These are phyloP conservation scores for Emydomyces testavorans DNA, from an alignment of 2,329 filamentous ascomycete species.

Conservation along the genomic window DNA sequence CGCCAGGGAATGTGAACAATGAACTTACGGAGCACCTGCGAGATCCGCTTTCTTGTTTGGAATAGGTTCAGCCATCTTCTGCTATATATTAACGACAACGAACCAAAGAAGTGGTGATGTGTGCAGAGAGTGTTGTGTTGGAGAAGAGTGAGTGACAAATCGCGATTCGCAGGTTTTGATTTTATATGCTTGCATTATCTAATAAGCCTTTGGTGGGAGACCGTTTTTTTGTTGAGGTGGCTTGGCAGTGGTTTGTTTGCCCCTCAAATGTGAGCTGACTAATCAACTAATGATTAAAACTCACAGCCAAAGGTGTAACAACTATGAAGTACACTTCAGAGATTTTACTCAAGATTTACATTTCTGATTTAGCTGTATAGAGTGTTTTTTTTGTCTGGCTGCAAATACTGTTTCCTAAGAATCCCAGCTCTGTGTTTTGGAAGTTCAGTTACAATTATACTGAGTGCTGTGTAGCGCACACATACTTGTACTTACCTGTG, in stretches of 20 bases:
- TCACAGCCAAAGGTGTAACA: no score
- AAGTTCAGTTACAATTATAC: no score
- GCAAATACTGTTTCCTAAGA: no score
- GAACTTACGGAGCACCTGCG: constrained; percentile 51
- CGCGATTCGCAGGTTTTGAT: constrained; percentile 4
- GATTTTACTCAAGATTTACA: no score
- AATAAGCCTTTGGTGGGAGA: constrained; percentile 7
- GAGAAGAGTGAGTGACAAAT: constrained; percentile 2
- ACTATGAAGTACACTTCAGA: no score
- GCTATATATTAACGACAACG: neutral
- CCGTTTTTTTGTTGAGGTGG: constrained; percentile 11
- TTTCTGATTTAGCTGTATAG: no score
- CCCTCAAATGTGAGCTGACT: constrained; percentile 4
- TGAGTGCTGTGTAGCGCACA: no score
- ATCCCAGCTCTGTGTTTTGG: no score
- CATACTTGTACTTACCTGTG: no score
- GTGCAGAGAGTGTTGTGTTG: constrained; percentile 2
- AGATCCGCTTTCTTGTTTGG: constrained; percentile 54
- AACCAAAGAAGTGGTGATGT: neutral
- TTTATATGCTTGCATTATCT: constrained; percentile 1
- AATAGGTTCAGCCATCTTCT: constrained; percentile 55
- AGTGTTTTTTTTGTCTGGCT: no score
- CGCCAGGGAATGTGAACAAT: neutral
- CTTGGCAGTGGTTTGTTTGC: constrained; percentile 7
- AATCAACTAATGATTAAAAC: no score